These are phyloP conservation scores for Phytophthora sp. DNA, from an alignment of 352 stramenopile genomes.

Conservation along the genomic window DNA sequence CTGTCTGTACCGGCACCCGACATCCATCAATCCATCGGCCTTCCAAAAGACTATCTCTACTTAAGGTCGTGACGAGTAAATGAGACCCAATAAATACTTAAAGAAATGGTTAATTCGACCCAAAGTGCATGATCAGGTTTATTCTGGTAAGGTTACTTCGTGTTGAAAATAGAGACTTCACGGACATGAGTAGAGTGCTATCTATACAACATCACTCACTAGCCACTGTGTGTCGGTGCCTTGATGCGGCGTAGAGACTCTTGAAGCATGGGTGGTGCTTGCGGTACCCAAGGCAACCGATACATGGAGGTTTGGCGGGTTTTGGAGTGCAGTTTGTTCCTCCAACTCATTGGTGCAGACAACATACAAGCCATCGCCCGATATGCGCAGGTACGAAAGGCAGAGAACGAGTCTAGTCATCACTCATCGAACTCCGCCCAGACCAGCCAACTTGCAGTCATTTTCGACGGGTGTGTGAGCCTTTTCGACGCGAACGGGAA, in stretches of 20 bases:
- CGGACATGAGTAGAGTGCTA: not conserved
- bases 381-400: slow-evolving; percentile 53
- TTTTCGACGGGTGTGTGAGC: slow-evolving; percentile 61
- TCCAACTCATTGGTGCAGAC: slow-evolving; percentile 66
- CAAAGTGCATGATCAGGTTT: no score
- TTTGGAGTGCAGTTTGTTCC: slow-evolving; percentile 65
- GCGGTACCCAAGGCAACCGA: slow-evolving; percentile 45
- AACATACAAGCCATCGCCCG: slow-evolving; percentile 54
- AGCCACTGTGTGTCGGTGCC: slow-evolving; percentile 11
- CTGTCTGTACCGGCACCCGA: no score
- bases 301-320: slow-evolving; percentile 48
- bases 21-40: no score
- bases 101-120: no score
- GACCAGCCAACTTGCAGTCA: slow-evolving; percentile 46
- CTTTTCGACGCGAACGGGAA: slow-evolving; percentile 51
- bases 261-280: slow-evolving; percentile 58
- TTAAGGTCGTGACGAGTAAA: no score
- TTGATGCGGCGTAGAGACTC: slow-evolving; percentile 17
- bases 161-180: slow-evolving; percentile 25
- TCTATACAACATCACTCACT: slow-evolving; percentile 4
- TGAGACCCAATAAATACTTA: no score
- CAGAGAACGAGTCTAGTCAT: slow-evolving; percentile 41
- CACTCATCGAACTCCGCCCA: slow-evolving; percentile 31
- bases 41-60: no score
- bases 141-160: not conserved